Evolutionary conservation across 2,329 filamentous ascomycete species (phyloP).

Genomic region (Sphaerostilbella broomeana): DNA sequence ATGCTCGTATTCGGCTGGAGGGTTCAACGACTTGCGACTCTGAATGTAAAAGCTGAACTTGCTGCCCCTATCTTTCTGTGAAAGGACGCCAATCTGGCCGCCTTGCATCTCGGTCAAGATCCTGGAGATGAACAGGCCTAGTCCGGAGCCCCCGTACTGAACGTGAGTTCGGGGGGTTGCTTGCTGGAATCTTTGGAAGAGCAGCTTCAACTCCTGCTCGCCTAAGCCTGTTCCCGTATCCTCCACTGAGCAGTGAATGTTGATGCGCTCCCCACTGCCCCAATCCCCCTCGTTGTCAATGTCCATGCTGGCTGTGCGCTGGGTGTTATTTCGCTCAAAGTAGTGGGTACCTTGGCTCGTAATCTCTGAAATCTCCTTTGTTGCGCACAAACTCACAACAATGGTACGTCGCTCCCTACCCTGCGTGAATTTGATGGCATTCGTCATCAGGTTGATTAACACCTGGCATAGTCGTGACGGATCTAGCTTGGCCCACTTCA

Average conservation of each 20-base stretch:
- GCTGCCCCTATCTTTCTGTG: conserved; percentile 60
- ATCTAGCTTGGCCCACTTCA: conserved; percentile 70
- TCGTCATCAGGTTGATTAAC: conserved; percentile 67
- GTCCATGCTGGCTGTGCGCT: conserved; percentile 29
- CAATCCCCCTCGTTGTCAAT: conserved; percentile 55
- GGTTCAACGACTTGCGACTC: conserved; percentile 48
- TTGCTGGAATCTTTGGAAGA: conserved; percentile 64
- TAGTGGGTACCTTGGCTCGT: conserved; percentile 38
- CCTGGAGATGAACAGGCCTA: conserved; percentile 69
- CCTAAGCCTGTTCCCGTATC: conserved; percentile 65
- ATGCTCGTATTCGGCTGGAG: conserved; percentile 31
- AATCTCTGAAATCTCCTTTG: conserved; percentile 41
- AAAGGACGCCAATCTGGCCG: conserved; percentile 68
- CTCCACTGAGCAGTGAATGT: conserved; percentile 63
- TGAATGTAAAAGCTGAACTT: conserved; percentile 74
- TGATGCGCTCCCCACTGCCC: conserved; percentile 65
- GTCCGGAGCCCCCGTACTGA: conserved; percentile 63
- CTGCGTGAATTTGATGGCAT: conserved; percentile 59
- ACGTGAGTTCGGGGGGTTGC: conserved; percentile 64
- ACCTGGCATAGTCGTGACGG: conserved; percentile 69
- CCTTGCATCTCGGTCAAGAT: conserved; percentile 72
- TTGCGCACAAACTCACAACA: conserved; percentile 58
- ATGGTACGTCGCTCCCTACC: conserved; percentile 54
- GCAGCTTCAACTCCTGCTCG: conserved; percentile 56
- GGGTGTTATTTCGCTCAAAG: conserved; percentile 39